Percentiles rank a stretch among this genome's conserved stretches.
These are phyloP conservation scores for Arthrinium phaeospermum DNA, from an alignment of 2,329 filamentous ascomycete species.

Conservation along the genomic window DNA sequence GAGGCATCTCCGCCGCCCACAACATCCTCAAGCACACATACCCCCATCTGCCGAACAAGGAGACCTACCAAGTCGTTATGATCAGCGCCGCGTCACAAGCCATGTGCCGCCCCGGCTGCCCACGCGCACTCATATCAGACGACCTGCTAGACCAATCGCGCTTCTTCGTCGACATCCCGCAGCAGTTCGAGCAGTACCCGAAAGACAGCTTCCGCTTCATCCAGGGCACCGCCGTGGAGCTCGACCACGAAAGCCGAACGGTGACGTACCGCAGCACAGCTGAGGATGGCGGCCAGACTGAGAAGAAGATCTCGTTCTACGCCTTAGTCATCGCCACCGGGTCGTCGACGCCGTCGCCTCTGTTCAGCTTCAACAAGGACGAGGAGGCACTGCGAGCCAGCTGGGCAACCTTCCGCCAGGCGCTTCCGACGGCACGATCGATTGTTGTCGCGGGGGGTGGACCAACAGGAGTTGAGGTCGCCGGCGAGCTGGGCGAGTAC, in stretches of 20 bases:
- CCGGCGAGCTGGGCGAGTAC: constrained; percentile 56
- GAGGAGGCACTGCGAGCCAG: constrained; percentile 38
- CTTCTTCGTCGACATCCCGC: constrained; percentile 48
- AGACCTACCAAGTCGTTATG: constrained; percentile 47
- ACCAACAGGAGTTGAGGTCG: constrained; percentile 50
- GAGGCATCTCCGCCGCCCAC: constrained; percentile 56
- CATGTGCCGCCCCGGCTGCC: constrained; percentile 50
- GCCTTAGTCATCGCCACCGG: constrained; percentile 57
- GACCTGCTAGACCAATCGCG: constrained; percentile 49
- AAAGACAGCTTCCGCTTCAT: constrained; percentile 46
- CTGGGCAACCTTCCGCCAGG: constrained; percentile 47
- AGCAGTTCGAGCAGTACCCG: constrained; percentile 47
- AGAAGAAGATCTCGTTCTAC: constrained; percentile 42
- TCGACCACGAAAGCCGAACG: constrained; percentile 42
- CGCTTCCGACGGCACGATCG: constrained; percentile 44
- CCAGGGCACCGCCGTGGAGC: constrained; percentile 44
- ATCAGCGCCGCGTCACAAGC: constrained; percentile 48
- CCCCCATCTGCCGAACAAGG: constrained; percentile 44
- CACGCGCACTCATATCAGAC: constrained; percentile 53
- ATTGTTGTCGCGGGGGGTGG: constrained; percentile 54
- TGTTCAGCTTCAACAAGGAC: constrained; percentile 46
- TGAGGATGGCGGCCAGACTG: constrained; percentile 18
- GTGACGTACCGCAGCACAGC: constrained; percentile 36
- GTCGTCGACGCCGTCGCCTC: constrained; percentile 49
- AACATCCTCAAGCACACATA: constrained; percentile 58